phyloP scores from a whole-genome alignment of 257 asterid genomes.

The Petunia axillaris region DNA sequence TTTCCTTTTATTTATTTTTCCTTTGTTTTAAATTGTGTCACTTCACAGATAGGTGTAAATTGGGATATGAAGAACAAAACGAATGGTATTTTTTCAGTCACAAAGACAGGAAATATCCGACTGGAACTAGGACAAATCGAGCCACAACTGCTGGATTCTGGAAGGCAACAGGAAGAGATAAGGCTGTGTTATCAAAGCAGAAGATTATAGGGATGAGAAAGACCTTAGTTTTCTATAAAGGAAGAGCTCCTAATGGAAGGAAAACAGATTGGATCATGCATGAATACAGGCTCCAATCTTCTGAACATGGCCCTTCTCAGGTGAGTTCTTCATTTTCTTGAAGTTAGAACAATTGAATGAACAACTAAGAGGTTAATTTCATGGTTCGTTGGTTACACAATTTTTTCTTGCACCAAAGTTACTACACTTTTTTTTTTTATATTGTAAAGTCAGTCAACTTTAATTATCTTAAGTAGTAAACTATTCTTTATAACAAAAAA shows the following conservation, averaged over 20 bases:
- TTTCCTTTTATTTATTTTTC: too few species aligned
- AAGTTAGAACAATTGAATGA: too few species aligned
- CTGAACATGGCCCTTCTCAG: conserved; percentile 75
- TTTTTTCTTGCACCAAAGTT: too few species aligned
- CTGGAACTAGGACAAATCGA: conserved; percentile 79
- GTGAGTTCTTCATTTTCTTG: conserved; percentile 28
- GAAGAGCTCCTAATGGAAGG: conserved; percentile 81
- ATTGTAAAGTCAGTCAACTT: too few species aligned
- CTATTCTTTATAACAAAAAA: too few species aligned
- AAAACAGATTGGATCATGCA: conserved; percentile 92
- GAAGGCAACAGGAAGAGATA: conserved; percentile 93
- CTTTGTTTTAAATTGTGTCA: background rate
- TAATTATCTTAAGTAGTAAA: too few species aligned
- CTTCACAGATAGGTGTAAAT: conserved; percentile 61
- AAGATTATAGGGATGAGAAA: conserved; percentile 85
- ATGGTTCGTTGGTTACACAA: too few species aligned
- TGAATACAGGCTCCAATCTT: conserved; percentile 78
- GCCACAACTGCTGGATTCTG: conserved; percentile 87
- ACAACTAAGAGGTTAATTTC: too few species aligned
- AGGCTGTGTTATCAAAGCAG: conserved; percentile 70
- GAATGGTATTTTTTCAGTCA: conserved; percentile 95
- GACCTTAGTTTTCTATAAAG: conserved; percentile 75
- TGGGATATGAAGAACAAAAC: conserved; percentile 80
- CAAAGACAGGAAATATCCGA: conserved; percentile 86
- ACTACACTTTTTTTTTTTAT: too few species aligned